Evolutionary conservation across 225 moss, liverwort and hornwort genomes (phyloP), one percentile per base, ranked within the genome.

Genomic region (Rhytidiadelphus loreus): DNA sequence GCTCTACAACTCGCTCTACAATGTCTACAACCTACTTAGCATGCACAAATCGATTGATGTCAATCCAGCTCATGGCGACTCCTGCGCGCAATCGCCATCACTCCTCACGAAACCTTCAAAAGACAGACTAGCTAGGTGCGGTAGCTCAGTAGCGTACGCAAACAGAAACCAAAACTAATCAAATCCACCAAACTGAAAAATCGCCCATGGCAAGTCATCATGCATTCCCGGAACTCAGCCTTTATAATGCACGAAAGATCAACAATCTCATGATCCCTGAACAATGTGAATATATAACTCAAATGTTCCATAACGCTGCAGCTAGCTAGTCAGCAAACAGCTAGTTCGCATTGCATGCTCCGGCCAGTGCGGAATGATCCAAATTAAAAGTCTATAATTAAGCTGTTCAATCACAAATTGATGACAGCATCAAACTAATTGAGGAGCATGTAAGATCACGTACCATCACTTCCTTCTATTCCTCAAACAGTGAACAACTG

Each of bases 131-230:
- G 83, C 57, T 52, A 71, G 84, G 23, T 55, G 48, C 28, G 8
- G 44, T 80, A 21, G 48, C 46, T 35, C 73, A 37, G 69, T 30
- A 69, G 32, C 58, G 39, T 78, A 74, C n/a, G 63, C 70, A 32
- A 77, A 50, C 57, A 79, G 56, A 32, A 77, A 66, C 20, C 43
- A 19, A 35, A n/a, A 37, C 72, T 72, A 72, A 77, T 88, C 48
- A 77, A 78, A 43, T n/a, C 84, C 50, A 88, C 85, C 83, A 78
- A 66, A 83, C 86, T 56, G 57, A 89, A 91, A 83, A 91, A 83
- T 83, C 35, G 78, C 64, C 83, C 72, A 41, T 64, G 37, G 72
- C 91, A 91, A 77, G 48, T 79, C 89, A 89, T 91, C 52, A 85
- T 88, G 39, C 84, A 72, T 83, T 81, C 24, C 60, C 39, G n/a